Conservation (phyloP, 371 early-diverging fungal species). For the Batkoa obscura region DNA sequence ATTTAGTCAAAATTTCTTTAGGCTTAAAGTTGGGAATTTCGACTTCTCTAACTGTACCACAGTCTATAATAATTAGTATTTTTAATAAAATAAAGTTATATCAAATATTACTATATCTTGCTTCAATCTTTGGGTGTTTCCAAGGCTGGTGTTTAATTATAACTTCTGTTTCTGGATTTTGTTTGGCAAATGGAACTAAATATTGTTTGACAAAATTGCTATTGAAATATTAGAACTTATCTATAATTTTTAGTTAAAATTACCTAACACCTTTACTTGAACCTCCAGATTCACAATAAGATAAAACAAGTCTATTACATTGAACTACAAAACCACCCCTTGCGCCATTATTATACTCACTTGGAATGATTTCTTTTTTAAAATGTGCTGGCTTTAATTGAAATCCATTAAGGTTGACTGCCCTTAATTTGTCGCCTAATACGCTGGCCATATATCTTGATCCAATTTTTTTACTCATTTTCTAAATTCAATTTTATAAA, state of each 20-base stretch:
- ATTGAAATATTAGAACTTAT: background rate
- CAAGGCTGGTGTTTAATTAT: slow-evolving; percentile 58
- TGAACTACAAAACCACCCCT: slow-evolving; percentile 54
- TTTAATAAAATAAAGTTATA: background rate
- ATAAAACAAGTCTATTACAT: slow-evolving; percentile 60
- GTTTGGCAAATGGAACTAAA: slow-evolving; percentile 38
- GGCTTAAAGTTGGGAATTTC: slow-evolving; percentile 44
- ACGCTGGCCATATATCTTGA: background rate
- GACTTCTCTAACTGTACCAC: slow-evolving; percentile 50
- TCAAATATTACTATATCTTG: slow-evolving; percentile 40
- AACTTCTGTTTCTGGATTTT: slow-evolving; percentile 62
- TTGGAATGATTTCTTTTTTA: slow-evolving; percentile 9
- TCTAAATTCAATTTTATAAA: too few species aligned
- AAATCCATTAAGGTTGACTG: background rate
- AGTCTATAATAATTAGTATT: slow-evolving; percentile 18
- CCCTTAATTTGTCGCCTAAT: background rate
- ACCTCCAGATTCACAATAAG: slow-evolving; percentile 71
- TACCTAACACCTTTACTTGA: slow-evolving; percentile 66
- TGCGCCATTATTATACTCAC: slow-evolving; percentile 54
- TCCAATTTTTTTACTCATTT: background rate
- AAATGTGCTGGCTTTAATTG: background rate
- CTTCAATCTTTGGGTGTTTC: slow-evolving; percentile 55
- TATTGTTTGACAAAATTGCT: slow-evolving; percentile 53
- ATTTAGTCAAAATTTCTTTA: slow-evolving; percentile 21
- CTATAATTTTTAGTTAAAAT: slow-evolving; percentile 8